A percentile compares a stretch with the other conserved stretches of the same genome.
Evolutionary conservation across 2,329 filamentous ascomycete genomes (phyloP).

Genomic region (Eutypa lata): DNA sequence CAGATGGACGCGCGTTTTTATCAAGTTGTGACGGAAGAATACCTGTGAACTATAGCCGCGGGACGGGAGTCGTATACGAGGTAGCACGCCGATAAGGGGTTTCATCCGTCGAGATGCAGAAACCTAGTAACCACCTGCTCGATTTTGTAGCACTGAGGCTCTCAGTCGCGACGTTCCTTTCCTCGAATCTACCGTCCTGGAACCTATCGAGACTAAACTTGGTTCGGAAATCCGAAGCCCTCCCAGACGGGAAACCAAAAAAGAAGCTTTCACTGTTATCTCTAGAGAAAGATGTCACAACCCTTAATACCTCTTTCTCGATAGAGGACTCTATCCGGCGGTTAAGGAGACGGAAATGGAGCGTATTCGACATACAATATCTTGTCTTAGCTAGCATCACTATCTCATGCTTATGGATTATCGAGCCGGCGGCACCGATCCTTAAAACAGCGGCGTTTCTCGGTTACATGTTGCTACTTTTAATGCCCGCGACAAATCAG

Average conservation of each 20-base stretch:
- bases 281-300: conserved; percentile 57
- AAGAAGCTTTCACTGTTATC: neutral
- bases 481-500: conserved; percentile 82
- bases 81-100: neutral
- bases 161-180: neutral
- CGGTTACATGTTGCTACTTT: conserved; percentile 64
- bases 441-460: conserved; percentile 72
- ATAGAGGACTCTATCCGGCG: conserved; percentile 73
- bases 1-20: neutral
- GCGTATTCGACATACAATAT: conserved; percentile 81
- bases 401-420: conserved; percentile 73
- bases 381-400: conserved; percentile 68
- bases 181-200: neutral
- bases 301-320: conserved; percentile 78
- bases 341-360: conserved; percentile 77
- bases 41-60: neutral
- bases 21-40: neutral
- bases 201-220: neutral
- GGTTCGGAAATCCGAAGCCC: neutral
- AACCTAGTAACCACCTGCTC: neutral
- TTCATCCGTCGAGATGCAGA: neutral
- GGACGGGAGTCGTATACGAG: neutral
- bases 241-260: neutral
- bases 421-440: conserved; percentile 78
- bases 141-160: neutral